phyloP scores from a whole-genome alignment of 768 basidiomycete species.

The Mycena vitilis region DNA sequence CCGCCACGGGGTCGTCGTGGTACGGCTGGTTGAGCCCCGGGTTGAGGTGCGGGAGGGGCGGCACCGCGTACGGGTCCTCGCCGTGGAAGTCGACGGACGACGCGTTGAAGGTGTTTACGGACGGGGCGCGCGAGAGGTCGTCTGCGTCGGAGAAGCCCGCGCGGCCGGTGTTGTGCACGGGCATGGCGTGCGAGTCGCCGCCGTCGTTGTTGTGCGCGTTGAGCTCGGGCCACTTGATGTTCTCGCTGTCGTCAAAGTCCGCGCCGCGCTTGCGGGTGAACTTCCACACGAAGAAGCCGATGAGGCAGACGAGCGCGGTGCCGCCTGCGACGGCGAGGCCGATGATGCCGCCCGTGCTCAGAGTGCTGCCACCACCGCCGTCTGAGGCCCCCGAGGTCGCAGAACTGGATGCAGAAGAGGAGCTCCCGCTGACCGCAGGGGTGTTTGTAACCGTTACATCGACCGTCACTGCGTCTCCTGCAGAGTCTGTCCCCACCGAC shows the following conservation, averaged over 20 bases:
- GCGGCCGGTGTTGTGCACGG: conserved; percentile 75
- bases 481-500: conserved; percentile 34
- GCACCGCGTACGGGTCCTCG: conserved; percentile 85
- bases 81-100: conserved; percentile 63
- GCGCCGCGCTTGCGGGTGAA: conserved; percentile 81
- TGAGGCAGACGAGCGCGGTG: conserved; percentile 75
- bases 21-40: conserved; percentile 80
- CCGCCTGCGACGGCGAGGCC: conserved; percentile 88
- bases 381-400: not conserved
- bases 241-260: conserved; percentile 85
- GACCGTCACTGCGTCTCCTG: conserved; percentile 40
- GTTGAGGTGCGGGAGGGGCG: conserved; percentile 84
- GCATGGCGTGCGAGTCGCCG: conserved; percentile 69
- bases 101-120: conserved; percentile 55
- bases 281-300: conserved; percentile 88
- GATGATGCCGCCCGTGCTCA: conserved; percentile 79
- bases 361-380: conserved; percentile 42
- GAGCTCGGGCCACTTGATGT: conserved; percentile 93
- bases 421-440: conserved; percentile 33
- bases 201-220: conserved; percentile 65
- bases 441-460: conserved; percentile 34
- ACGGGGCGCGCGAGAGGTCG: conserved; percentile 68
- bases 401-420: conserved; percentile 31
- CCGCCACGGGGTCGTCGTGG: conserved; percentile 71
- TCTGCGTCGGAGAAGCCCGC: conserved; percentile 78